A percentile compares a stretch with the other conserved stretches of the same genome.
phyloP scores from a whole-genome alignment of 371 early-diverging fungal species.

The Lichtheimia hyalospora region DNA sequence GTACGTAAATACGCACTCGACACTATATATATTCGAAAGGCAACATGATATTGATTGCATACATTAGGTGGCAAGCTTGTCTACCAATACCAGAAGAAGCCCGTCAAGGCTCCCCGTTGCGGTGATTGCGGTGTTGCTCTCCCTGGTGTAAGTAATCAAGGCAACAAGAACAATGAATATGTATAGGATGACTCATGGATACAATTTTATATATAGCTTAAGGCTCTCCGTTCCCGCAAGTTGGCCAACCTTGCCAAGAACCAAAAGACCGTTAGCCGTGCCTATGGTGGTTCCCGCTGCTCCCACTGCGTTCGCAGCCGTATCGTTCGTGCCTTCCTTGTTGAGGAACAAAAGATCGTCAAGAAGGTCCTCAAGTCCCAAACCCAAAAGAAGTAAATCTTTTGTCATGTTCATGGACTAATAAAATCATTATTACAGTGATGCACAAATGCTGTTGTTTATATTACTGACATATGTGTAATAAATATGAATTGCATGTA shows the following conservation, averaged over 20 bases:
- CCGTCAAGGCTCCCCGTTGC: slow-evolving; percentile 89
- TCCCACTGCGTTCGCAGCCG: slow-evolving; percentile 90
- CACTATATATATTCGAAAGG: neutral
- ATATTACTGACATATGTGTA: neutral
- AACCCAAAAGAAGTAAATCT: slow-evolving; percentile 21
- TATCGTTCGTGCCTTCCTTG: slow-evolving; percentile 97
- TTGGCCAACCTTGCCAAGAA: slow-evolving; percentile 86
- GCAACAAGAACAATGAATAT: neutral
- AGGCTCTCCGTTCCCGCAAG: slow-evolving; percentile 88
- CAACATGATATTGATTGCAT: neutral
- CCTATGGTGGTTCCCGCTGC: slow-evolving; percentile 97
- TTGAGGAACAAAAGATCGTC: slow-evolving; percentile 99
- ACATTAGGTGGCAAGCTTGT: slow-evolving; percentile 85
- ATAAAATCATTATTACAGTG: neutral
- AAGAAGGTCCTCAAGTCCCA: slow-evolving; percentile 94
- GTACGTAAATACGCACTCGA: slow-evolving; percentile 34
- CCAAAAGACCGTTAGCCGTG: slow-evolving; percentile 91
- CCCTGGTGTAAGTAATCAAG: slow-evolving; percentile 73
- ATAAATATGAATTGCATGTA: neutral
- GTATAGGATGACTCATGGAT: neutral
- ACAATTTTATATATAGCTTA: slow-evolving; percentile 68
- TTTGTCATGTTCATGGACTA: neutral
- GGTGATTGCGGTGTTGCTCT: slow-evolving; percentile 95
- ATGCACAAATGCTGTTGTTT: neutral
- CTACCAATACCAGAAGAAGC: slow-evolving; percentile 92